phyloP scores from a whole-genome alignment of 345 rosid genomes.

The Gossypium ekmanianum region DNA sequence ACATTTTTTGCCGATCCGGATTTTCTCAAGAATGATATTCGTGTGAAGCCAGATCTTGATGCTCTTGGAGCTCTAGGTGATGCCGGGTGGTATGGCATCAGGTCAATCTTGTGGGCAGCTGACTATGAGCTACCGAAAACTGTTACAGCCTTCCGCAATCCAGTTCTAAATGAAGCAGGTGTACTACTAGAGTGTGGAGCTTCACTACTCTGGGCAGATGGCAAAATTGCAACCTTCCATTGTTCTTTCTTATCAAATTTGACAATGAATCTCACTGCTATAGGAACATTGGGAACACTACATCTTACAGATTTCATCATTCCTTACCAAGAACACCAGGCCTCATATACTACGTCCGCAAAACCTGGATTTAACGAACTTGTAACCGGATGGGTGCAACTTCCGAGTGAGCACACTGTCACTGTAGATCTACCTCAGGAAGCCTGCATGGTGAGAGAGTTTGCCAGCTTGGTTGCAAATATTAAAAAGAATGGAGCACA shows the following conservation, averaged over 20 bases:
- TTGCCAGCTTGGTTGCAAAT: conserved; percentile 51
- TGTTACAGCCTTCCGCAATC: conserved; percentile 43
- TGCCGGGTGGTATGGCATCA: conserved; percentile 78
- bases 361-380: conserved; percentile 48
- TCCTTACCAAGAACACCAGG: conserved; percentile 61
- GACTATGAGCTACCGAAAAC: conserved; percentile 65
- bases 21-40: conserved; percentile 60
- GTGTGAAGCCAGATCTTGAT: conserved; percentile 86
- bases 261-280: conserved; percentile 67
- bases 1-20: conserved; percentile 42
- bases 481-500: conserved; percentile 48
- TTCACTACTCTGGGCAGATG: conserved; percentile 63
- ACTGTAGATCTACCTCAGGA: conserved; percentile 63
- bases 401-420: conserved; percentile 46
- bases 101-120: conserved; percentile 51
- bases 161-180: conserved; percentile 55
- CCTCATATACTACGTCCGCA: conserved; percentile 39
- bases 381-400: conserved; percentile 38
- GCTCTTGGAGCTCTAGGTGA: conserved; percentile 85
- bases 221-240: conserved; percentile 51
- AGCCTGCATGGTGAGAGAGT: conserved; percentile 73
- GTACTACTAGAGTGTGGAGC: conserved; percentile 71
- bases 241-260: conserved; percentile 74
- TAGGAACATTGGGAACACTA: conserved; percentile 64
- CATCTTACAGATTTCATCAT: conserved; percentile 61